phyloP scores from a whole-genome alignment of 164 flowering plant species.

The Vitis rotundifolia region DNA sequence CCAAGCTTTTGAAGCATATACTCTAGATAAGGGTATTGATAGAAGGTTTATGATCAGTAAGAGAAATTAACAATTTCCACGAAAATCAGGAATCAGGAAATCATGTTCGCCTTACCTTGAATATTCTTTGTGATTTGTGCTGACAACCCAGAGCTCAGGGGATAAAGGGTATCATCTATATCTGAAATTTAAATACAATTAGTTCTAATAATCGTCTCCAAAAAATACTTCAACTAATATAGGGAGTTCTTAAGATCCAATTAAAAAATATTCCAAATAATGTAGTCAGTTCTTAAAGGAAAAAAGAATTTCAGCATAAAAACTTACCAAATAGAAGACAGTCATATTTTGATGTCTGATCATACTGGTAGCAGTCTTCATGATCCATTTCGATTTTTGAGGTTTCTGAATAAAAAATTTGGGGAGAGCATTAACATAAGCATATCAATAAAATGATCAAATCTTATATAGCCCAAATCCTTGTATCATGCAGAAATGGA shows the following conservation, averaged over 20 bases:
- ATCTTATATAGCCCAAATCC: too few species aligned
- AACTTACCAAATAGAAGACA: slow-evolving; percentile 75
- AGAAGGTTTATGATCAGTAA: background rate
- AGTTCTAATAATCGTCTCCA: too few species aligned
- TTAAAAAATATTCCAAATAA: too few species aligned
- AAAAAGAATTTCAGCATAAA: background rate
- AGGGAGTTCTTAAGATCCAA: too few species aligned
- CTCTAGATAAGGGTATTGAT: slow-evolving; percentile 31
- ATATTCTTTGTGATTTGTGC: slow-evolving; percentile 52
- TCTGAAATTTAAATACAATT: slow-evolving; percentile 36
- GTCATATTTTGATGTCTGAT: slow-evolving; percentile 42
- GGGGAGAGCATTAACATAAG: too few species aligned
- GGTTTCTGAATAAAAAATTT: too few species aligned
- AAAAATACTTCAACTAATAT: too few species aligned
- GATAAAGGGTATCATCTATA: slow-evolving; percentile 84
- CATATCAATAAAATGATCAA: too few species aligned
- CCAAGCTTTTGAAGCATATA: slow-evolving; percentile 77
- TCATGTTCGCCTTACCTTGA: slow-evolving; percentile 35
- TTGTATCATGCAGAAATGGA: too few species aligned
- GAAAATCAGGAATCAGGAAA: background rate
- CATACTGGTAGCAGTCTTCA: slow-evolving; percentile 24
- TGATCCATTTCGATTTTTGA: slow-evolving; percentile 38
- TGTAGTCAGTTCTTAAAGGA: background rate
- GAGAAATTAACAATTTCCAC: background rate
- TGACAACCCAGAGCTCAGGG: slow-evolving; percentile 66